Base-by-base conservation (phyloP, 2,329 filamentous ascomycete species). In the Aspergillus sp. region DNA sequence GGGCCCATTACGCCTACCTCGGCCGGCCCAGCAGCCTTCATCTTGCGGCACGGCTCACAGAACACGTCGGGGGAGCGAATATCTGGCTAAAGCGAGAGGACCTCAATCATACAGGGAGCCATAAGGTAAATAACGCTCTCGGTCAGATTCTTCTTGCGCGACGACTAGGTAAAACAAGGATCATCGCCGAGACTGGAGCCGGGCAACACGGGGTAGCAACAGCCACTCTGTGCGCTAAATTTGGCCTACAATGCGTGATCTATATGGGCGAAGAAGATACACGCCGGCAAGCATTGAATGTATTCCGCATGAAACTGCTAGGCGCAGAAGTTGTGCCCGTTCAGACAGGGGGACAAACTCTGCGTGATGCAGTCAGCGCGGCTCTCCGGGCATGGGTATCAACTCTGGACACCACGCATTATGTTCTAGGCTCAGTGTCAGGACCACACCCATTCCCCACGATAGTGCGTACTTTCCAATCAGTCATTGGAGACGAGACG, bases 191-290 rank as follows among this genome's bases (percentile, higher is more conserved):
- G 80, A 98, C 94, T 16, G 95, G 94, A 62, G 93, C 93, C 50
- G 95, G 94, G 26, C 93, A 98, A 78, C 94, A 98, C 76, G 94
- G 95, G 78, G 93, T 98, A 20, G 94, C 94, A 2, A 97, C 94
- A 12, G 95, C 95, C 1, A 98, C 94, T 0, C 90, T 97, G 22
- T 98, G 94, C 70, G 95, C 95, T 68, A 96, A 96, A 78, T 96
- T 99, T 71, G 91, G 90, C 70, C 93, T 98, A 91, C 90, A 94
- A 75, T 98, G 95, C 73, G 96, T 92, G 14, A 89, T 98, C 54
- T 97, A 92, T 78, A 98, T 99, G 95, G 95, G 95, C 65, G 91
- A 92, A 47, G 93, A 97, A 78, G 95, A 99, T 71, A 92, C 97
- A 47, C 87, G 92, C 55, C 87, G 93, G 65, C 94, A 98, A 76